Evolutionary conservation across 2,329 filamentous ascomycete genomes (phyloP).

Genomic region (Ceratocystis lukuohia): DNA sequence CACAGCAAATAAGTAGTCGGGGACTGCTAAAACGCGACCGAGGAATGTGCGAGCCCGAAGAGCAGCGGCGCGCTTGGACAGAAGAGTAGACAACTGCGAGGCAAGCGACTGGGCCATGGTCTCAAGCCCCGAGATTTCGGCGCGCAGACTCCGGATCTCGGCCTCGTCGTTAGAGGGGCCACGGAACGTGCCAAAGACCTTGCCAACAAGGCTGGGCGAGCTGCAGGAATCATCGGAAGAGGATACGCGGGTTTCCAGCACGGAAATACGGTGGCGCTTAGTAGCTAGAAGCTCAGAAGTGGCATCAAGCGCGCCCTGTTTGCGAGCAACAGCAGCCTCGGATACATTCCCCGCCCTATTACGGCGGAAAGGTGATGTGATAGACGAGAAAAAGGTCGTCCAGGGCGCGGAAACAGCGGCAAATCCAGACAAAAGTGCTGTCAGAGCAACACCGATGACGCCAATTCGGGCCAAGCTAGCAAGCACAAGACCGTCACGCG

Average conservation of each 20-base stretch:
- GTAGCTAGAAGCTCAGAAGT: conserved; percentile 65
- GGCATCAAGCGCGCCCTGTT: conserved; percentile 64
- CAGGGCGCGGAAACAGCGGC: conserved; percentile 78
- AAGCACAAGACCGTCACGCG: conserved; percentile 29
- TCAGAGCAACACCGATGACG: conserved; percentile 71
- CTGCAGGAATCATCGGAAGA: conserved; percentile 23
- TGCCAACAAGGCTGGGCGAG: conserved; percentile 49
- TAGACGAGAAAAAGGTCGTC: conserved; percentile 53
- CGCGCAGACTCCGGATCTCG: conserved; percentile 48
- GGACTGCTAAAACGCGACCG: conserved; percentile 50
- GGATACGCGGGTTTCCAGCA: conserved; percentile 45
- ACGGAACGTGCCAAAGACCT: conserved; percentile 58
- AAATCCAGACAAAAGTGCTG: conserved; percentile 80
- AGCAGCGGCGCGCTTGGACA: conserved; percentile 48
- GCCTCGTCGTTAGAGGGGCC: conserved; percentile 46
- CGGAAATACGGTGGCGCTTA: conserved; percentile 59
- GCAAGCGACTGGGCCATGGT: conserved; percentile 63
- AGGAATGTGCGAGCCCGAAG: conserved; percentile 52
- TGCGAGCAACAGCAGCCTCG: conserved; percentile 61
- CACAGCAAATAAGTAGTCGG: conserved; percentile 55
- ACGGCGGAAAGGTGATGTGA: conserved; percentile 37
- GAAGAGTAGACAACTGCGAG: conserved; percentile 47
- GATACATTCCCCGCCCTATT: conserved; percentile 41
- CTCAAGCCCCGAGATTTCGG: conserved; percentile 68
- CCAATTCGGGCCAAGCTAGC: conserved; percentile 58